Percentiles rank a stretch among this genome's conserved stretches.
Evolutionary conservation across 139 green algal genomes (phyloP).

Genomic region (Tetratostichococcus sp.): DNA sequence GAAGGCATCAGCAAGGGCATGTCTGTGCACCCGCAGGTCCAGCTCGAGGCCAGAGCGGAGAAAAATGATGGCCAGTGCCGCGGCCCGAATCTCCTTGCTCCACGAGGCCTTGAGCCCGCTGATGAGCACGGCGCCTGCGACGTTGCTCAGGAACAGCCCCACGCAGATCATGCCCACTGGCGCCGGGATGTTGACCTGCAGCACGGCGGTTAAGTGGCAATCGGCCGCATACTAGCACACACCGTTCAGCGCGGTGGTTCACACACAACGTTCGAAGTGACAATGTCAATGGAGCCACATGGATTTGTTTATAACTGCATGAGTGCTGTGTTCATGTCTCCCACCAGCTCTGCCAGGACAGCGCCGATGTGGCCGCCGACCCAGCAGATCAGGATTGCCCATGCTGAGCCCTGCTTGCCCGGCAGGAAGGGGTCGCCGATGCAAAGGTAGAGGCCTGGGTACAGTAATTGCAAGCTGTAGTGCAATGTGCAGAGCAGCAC

Average conservation of each 20-base stretch:
- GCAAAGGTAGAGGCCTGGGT: conserved; percentile 18
- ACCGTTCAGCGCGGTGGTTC: too few species aligned
- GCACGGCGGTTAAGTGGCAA: too few species aligned
- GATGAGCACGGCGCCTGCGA: conserved; percentile 42
- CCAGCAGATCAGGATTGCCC: conserved; percentile 24
- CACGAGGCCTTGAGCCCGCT: conserved; percentile 50
- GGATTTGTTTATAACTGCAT: too few species aligned
- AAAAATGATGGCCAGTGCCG: conserved; percentile 76
- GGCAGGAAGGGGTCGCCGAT: conserved; percentile 23
- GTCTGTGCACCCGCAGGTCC: too few species aligned
- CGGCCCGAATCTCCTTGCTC: conserved; percentile 59
- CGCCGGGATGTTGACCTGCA: conserved; percentile 46
- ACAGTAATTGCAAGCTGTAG: too few species aligned
- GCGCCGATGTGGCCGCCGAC: not conserved
- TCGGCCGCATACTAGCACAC: too few species aligned
- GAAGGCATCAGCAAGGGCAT: too few species aligned
- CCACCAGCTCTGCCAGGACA: not conserved
- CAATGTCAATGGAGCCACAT: too few species aligned
- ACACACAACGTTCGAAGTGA: too few species aligned
- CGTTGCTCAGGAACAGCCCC: conserved; percentile 63
- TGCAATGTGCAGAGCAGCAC: too few species aligned
- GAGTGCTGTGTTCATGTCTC: too few species aligned
- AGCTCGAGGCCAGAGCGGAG: conserved; percentile 78
- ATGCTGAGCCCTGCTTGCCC: conserved; percentile 8
- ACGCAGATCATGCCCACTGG: conserved; percentile 70